Evolutionary conservation across 257 asterid genomes (phyloP).

Genomic region (Solanum piurae): DNA sequence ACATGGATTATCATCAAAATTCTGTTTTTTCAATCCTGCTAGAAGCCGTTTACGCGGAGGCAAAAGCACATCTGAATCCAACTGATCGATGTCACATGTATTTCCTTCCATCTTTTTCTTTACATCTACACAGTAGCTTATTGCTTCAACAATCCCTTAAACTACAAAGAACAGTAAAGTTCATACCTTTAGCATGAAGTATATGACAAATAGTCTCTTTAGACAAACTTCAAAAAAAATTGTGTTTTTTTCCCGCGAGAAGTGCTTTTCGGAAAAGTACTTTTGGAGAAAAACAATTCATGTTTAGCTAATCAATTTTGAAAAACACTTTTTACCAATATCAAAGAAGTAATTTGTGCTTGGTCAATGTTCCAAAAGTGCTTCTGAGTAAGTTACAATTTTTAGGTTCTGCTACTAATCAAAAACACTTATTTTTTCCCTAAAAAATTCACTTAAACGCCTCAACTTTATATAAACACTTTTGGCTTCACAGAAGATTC

Average conservation of each 20-base stretch:
- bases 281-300: not conserved
- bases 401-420: not conserved
- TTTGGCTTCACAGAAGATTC: not conserved
- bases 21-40: slow-evolving; percentile 79
- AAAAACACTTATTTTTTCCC: not conserved
- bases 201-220: not conserved
- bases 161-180: not conserved
- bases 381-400: not conserved
- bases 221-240: not conserved
- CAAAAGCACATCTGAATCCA: slow-evolving; percentile 72
- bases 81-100: slow-evolving; percentile 42
- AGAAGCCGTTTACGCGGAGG: slow-evolving; percentile 91
- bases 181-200: not conserved
- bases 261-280: not conserved
- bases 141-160: not conserved
- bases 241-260: not conserved
- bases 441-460: not conserved
- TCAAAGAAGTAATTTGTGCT: not conserved
- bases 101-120: slow-evolving; percentile 49
- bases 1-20: slow-evolving; percentile 36
- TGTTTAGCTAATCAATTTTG: not conserved
- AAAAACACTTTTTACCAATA: not conserved
- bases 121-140: slow-evolving; percentile 30
- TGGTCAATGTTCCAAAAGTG: not conserved
- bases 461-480: not conserved